Evolutionary conservation across 1,284 basidiomycete species (phyloP), one percentile per base, ranked within the genome.

Genomic region (Leccinum variabile): DNA sequence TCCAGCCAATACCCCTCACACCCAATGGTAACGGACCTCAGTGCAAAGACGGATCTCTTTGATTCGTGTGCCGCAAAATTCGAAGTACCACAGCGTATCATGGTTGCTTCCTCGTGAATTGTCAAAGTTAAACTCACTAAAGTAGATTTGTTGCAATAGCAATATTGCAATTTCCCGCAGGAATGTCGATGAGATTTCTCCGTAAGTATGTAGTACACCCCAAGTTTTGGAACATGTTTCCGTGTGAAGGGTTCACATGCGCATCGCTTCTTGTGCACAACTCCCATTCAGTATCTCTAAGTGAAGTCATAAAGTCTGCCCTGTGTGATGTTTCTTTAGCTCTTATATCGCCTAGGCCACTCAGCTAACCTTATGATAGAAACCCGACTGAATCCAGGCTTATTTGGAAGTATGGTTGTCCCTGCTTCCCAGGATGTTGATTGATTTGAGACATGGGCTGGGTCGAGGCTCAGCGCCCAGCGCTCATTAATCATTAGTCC

Each of bases 11-110:
- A 88, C 66, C 85, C 91, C 8, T 74, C 76, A 3, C 88, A 93
- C 76, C 90, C 90, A 9, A 73, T 92, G 63, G 84, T 91, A 16
- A 67, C 73, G n/a, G 89, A 92, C 66, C 73, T 92, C 28, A 71
- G 74, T 28, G 75, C 81, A 56, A 92, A 91, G 76, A 81, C 84
- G 7, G 78, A 79, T 1, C 69, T 86, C 53, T 94, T 94, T 69
- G 92, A 95, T 72, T 84, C 89, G 65, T 84, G 84, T 57, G 85
- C 85, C 6, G 76, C 83, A 28, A 90, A 87, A 67, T 94, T 88
- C 73, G 73, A 75, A 54, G 81, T 90, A 32, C 89, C 90, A 18
- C 78, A 84, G 9, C 70, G 82, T 46, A 84, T 81, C 49, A 69
- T 77, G 32, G 49, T 52, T 4, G 55, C 54, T 57, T 32, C 56